These are phyloP conservation scores for Capsicum pubescens DNA, from an alignment of 257 asterid species.

Conservation along the genomic window DNA sequence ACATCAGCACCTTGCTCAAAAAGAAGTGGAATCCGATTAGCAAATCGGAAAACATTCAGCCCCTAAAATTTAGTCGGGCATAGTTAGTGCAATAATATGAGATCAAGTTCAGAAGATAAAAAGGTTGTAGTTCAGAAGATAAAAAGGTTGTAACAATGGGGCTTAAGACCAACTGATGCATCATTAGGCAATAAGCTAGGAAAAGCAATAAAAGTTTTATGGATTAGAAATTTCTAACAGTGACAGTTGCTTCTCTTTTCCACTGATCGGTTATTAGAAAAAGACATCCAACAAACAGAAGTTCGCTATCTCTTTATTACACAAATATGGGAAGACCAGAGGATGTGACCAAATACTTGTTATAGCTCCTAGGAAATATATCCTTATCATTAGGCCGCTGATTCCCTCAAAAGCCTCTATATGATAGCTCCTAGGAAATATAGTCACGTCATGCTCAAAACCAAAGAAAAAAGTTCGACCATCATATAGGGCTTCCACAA, in stretches of 20 bases:
- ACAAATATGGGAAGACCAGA: background rate
- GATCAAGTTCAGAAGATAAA: slow-evolving; percentile 19
- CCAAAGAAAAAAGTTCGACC: background rate
- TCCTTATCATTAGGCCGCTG: background rate
- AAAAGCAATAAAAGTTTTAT: slow-evolving; percentile 6
- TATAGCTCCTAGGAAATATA: slow-evolving; percentile 23
- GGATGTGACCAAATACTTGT: background rate
- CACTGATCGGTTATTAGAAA: background rate
- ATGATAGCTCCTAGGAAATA: too few relatives aligned
- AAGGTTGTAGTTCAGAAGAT: background rate
- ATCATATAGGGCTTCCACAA: slow-evolving; percentile 20
- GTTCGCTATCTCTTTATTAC: background rate
- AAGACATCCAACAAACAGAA: background rate
- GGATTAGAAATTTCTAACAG: slow-evolving; percentile 17
- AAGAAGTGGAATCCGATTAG: slow-evolving; percentile 93
- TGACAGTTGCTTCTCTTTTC: slow-evolving; percentile 15
- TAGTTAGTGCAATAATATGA: slow-evolving; percentile 28
- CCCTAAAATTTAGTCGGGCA: slow-evolving; percentile 59
- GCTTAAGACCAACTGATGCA: background rate
- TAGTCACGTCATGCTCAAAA: background rate
- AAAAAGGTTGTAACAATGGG: background rate
- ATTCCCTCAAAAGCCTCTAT: slow-evolving; percentile 17
- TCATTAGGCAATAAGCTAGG: slow-evolving; percentile 11
- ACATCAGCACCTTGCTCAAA: slow-evolving; percentile 99
- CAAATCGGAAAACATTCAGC: slow-evolving; percentile 84